These are phyloP conservation scores for Coemansia sp. DNA, from an alignment of 192 early-diverging fungal species.

Conservation along the genomic window DNA sequence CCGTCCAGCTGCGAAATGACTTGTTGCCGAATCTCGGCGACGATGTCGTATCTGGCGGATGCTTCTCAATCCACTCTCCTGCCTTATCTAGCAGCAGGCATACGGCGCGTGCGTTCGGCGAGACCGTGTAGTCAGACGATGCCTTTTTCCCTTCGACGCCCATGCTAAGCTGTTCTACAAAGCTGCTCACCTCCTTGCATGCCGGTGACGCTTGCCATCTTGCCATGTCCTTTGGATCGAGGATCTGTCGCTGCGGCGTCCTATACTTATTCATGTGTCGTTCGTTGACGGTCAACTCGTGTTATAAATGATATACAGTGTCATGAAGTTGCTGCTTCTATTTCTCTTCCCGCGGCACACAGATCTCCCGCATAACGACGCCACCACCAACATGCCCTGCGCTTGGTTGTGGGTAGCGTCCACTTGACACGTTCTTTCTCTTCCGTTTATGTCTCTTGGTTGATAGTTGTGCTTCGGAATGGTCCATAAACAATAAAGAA, in stretches of 20 bases:
- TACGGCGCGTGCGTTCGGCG: slow-evolving; percentile 58
- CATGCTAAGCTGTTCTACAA: slow-evolving; percentile 71
- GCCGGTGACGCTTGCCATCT: slow-evolving; percentile 66
- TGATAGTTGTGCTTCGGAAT: too few species aligned
- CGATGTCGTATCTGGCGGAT: slow-evolving; percentile 68
- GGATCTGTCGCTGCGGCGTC: slow-evolving; percentile 61
- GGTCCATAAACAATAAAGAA: too few species aligned
- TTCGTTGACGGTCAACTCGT: not conserved
- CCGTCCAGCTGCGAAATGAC: slow-evolving; percentile 82
- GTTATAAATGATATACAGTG: not conserved
- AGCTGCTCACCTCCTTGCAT: slow-evolving; percentile 67
- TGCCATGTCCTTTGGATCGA: slow-evolving; percentile 56
- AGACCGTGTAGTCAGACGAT: slow-evolving; percentile 57
- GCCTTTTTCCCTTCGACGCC: slow-evolving; percentile 66
- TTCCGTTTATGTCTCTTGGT: too few species aligned
- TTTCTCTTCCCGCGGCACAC: not conserved
- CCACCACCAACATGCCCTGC: not conserved
- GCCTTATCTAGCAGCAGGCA: slow-evolving; percentile 64
- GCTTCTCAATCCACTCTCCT: slow-evolving; percentile 68
- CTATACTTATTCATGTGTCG: slow-evolving; percentile 13
- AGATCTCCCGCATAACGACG: not conserved
- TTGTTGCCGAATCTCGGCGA: slow-evolving; percentile 90
- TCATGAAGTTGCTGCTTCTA: not conserved
- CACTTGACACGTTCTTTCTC: not conserved
- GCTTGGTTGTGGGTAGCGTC: not conserved